phyloP scores from a whole-genome alignment of 2,329 filamentous ascomycete genomes.

The Chrysoporthe austroafricana region DNA sequence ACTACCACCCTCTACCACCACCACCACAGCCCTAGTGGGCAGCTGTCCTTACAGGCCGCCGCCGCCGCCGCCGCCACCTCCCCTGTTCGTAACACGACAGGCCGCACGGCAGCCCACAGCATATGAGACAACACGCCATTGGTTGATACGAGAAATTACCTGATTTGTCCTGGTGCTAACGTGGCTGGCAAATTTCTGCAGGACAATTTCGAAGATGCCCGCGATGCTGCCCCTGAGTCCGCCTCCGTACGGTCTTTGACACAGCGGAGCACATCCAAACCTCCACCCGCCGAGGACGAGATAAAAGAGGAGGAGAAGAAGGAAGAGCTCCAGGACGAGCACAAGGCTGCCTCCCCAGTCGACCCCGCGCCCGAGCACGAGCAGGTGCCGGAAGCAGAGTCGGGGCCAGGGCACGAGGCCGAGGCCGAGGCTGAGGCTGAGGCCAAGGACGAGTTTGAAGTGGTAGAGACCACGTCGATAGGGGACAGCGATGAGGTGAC shows the following conservation, averaged over 20 bases:
- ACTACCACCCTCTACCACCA: not conserved
- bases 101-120: slow-evolving; percentile 12
- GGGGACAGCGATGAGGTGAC: slow-evolving; percentile 27
- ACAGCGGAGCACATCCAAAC: slow-evolving; percentile 48
- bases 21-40: slow-evolving; percentile 19
- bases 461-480: slow-evolving; percentile 31
- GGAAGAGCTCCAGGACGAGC: slow-evolving; percentile 31
- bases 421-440: slow-evolving; percentile 38
- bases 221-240: slow-evolving; percentile 67
- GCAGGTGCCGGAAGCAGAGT: slow-evolving; percentile 18
- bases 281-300: slow-evolving; percentile 34
- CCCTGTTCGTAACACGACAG: slow-evolving; percentile 21
- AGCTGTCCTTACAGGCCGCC: slow-evolving; percentile 25
- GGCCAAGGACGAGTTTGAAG: slow-evolving; percentile 35
- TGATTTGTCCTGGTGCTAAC: slow-evolving; percentile 17
- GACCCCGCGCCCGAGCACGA: slow-evolving; percentile 32
- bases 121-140: slow-evolving; percentile 10
- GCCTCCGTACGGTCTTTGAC: slow-evolving; percentile 68
- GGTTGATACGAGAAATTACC: slow-evolving; percentile 9
- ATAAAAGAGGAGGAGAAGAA: slow-evolving; percentile 30
- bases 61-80: not conserved
- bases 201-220: slow-evolving; percentile 85
- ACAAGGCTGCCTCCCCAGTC: slow-evolving; percentile 7
- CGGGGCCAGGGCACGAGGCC: slow-evolving; percentile 37
- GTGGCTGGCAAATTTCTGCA: slow-evolving; percentile 38